Evolutionary conservation across 768 basidiomycete genomes (phyloP), one percentile per base, ranked within the genome.

Genomic region (Goffeauzyma gilvescens): DNA sequence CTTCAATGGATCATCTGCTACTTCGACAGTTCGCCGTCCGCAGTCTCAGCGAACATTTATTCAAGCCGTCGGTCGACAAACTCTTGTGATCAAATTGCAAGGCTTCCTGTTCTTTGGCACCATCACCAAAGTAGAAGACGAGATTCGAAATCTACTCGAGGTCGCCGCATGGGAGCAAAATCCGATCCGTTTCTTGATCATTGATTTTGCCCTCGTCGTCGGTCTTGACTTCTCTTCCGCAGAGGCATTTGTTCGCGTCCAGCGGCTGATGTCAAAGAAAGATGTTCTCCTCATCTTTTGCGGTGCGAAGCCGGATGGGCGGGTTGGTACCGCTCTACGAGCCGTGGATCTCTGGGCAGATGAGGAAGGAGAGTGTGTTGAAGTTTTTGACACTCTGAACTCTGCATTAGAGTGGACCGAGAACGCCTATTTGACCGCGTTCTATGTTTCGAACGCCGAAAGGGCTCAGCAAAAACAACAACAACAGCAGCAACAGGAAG

Each of bases 331-430:
- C 25, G 81, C 89, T 0, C 61, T 98, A 43, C 64, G 71, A 31
- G 78, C 75, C 42, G 89, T 90, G 0, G 79, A 76, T 6, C 71
- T 95, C 1, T 71, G 93, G 68, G 56, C 62, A 5, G 62, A 63
- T 28, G 73, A 58, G 22, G 55, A 75, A n/a, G 72, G 76, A 18
- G 71, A 73, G 0, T 71, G 75, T 5, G 85, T 93, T 12, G 85
- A 89, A 65, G 58, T 82, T 13, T 87, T 93, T 52, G 69, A 70
- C 43, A 76, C 74, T 6, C 69, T 87, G 52, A 87, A 80, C 52
- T 84, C 93, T 49, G 89, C 85, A 0, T 73, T 95, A 69, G 90
- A 96, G 64, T 90, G 87, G 87, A 89, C 84, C 0, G 87, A 95
- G 66, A 95, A 95, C 63, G 80, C 75, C 0, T 93, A 93, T 65